Percentiles rank a stretch among this genome's conserved stretches.
These are phyloP conservation scores for Sordariomycetes sp. DNA, from an alignment of 2,329 filamentous ascomycete genomes.

Conservation along the genomic window DNA sequence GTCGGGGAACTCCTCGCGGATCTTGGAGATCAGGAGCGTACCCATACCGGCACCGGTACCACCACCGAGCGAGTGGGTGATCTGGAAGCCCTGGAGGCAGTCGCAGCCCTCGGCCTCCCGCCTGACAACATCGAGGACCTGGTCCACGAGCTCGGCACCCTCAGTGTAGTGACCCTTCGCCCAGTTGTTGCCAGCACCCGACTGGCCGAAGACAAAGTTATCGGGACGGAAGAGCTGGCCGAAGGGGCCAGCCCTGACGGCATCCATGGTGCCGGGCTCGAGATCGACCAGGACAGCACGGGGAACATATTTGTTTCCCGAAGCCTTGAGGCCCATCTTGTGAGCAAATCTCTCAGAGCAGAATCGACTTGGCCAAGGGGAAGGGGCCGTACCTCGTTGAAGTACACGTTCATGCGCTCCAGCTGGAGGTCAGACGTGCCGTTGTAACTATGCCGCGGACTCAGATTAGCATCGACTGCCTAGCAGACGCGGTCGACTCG, in stretches of 20 bases:
- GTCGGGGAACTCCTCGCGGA: conserved; percentile 99
- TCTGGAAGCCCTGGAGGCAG: conserved; percentile 99
- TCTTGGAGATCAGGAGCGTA: conserved; percentile 99
- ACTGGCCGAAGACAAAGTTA: conserved; percentile 99
- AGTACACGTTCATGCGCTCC: conserved; percentile 99
- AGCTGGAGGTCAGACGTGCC: conserved; percentile 97
- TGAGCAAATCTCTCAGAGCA: not conserved
- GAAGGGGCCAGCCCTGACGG: conserved; percentile 94
- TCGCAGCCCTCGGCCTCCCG: conserved; percentile 98
- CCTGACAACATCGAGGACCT: conserved; percentile 95
- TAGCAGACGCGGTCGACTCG: not conserved
- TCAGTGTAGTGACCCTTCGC: conserved; percentile 99
- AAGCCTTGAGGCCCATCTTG: conserved; percentile 44
- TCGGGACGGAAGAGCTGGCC: conserved; percentile 99
- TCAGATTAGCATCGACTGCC: not conserved
- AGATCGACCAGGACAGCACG: conserved; percentile 98
- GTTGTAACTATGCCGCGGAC: conserved; percentile 57
- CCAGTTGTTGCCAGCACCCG: conserved; percentile 99
- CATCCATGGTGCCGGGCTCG: conserved; percentile 99
- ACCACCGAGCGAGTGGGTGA: conserved; percentile 99
- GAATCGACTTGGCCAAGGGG: conserved; percentile 1
- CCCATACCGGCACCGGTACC: conserved; percentile 99
- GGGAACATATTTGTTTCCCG: conserved; percentile 97
- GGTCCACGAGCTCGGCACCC: conserved; percentile 96
- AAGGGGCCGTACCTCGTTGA: conserved; percentile 51